Base-by-base conservation (phyloP, 1,284 basidiomycete genomes). In the Coniferiporia weirii region DNA sequence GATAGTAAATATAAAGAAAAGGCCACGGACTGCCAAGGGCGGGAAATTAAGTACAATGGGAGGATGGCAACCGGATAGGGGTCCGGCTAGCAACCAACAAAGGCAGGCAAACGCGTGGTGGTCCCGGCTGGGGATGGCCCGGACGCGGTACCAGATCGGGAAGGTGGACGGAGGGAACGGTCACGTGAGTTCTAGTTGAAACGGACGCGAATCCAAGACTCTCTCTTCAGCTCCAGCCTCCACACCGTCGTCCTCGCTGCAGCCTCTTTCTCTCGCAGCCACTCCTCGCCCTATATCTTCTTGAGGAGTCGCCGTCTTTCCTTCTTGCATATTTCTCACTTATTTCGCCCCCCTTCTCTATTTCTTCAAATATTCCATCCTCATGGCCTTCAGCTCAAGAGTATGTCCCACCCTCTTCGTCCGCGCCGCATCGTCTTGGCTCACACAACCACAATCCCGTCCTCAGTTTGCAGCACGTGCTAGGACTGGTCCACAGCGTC, bases 401-500 rank as follows among this genome's bases (percentile, higher is more conserved):
- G 61, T 59, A 36, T 19, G 54, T 59, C 6, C 55, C 27, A 45
- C 45, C 17, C 34, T 57, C 38, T 44, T 34, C 20, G 47, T 60
- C 43, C n/a, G 17, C 40, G 34, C 27, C 35, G 36, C 48, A 32
- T 32, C 15, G 7, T 36, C 49, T 52, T 17, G 17, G 22, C 48
- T 56, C 15, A 52, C 52, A 6, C n/a, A 15, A 36, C 38, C 35
- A 34, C 9, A 44, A 17, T 46, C 40, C 46, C 40, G 34, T 34
- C 9, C 34, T 22, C 57, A 76, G 74, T 65, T 75, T 66, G 67
- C 72, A 56, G 64, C 74, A 69, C 73, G 75, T 67, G 72, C 72
- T 68, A 72, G 74, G 62, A 68, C 70, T 58, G 74, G 74, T 45
- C 68, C 72, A 20, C 71, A 72, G 70, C 85, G 88, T 67, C 71